A percentile compares a stretch with the other conserved stretches of the same genome.
Evolutionary conservation across 2,329 filamentous ascomycete species (phyloP).

Genomic region (Sphaerulina populicola): DNA sequence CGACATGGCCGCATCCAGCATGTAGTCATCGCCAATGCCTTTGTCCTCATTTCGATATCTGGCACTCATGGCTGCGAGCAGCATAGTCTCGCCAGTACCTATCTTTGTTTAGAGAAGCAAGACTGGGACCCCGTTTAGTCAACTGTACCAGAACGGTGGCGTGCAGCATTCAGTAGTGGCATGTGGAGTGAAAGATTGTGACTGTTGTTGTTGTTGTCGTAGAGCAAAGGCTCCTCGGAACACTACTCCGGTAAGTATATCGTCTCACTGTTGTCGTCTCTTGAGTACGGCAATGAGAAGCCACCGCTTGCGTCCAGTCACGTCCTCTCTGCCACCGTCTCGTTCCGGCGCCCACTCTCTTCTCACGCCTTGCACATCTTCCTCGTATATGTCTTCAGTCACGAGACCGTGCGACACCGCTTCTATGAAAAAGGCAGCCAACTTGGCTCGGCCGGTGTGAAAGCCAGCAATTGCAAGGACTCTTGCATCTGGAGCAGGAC

Average conservation of each 20-base stretch:
- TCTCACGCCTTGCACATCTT: slow-evolving; percentile 56
- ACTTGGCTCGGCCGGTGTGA: slow-evolving; percentile 59
- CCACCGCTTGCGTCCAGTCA: slow-evolving; percentile 60
- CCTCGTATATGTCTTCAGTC: slow-evolving; percentile 59
- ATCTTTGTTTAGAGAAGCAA: too few relatives aligned
- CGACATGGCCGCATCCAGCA: too few relatives aligned
- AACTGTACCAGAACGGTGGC: too few relatives aligned
- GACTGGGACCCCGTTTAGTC: too few relatives aligned
- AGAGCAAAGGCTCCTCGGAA: background rate
- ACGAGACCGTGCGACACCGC: slow-evolving; percentile 48
- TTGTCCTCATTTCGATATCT: too few relatives aligned
- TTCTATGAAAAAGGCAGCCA: slow-evolving; percentile 57
- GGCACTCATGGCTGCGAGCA: too few relatives aligned
- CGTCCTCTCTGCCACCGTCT: slow-evolving; percentile 55
- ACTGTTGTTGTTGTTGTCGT: background rate
- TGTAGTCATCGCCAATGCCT: too few relatives aligned
- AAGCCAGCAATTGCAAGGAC: slow-evolving; percentile 63
- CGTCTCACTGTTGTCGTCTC: background rate
- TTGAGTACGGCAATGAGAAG: slow-evolving; percentile 45
- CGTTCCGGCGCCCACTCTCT: slow-evolving; percentile 49
- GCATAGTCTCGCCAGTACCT: too few relatives aligned
- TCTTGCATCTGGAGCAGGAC: slow-evolving; percentile 48
- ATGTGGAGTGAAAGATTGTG: background rate
- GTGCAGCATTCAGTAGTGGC: background rate
- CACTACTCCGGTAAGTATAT: background rate